Base-by-base conservation (phyloP, 2,329 filamentous ascomycete species). In the Fonsecaea multimorphosa region DNA sequence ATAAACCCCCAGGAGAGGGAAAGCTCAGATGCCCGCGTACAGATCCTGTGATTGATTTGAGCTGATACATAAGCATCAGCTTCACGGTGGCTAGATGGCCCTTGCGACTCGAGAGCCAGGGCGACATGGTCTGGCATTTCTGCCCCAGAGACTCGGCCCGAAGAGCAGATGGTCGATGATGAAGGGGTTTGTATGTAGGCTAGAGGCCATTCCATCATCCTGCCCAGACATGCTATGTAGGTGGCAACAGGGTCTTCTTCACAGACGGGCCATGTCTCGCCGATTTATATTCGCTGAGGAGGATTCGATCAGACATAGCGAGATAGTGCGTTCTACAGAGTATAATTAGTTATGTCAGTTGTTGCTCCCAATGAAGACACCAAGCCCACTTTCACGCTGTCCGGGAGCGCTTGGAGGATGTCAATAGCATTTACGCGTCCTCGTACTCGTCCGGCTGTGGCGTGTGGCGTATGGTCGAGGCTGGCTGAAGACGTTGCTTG, bases 181-280 rank as follows among this genome's bases (percentile, higher is more conserved):
- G 44, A 49, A 24, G 2, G 16, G 11, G 4, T 38, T 12, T 38
- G 34, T n/a, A n/a, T n/a, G 11, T 40, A n/a, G 14, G 38, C 5
- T 3, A n/a, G 38, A 40, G 38, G 14, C 14, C 38, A n/a, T 2
- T 24, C 3, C 44, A 44, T 49, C 44, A 49, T 12, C 11, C 44
- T 22, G 44, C 9, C 8, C 16, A 19, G 38, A 19, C 14, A 12
- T 38, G 4, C 38, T 3, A n/a, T 6, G 16, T n/a, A 40, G 3
- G n/a, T 40, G 3, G 14, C 38, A n/a, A 1, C 44, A 19, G 22
- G 5, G 44, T 14, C 44, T 24, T 22, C 6, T 9, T 16, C 14
- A 8, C 12, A 29, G 24, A 54, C 51, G 51, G 51, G 51, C 51
- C 51, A 54, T 54, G 24, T 54, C 9, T 54, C 51, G 24, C 51